Percentiles rank a stretch among this genome's conserved stretches.
Conservation (phyloP, 192 early-diverging fungal species). For the Podila minutissima region DNA sequence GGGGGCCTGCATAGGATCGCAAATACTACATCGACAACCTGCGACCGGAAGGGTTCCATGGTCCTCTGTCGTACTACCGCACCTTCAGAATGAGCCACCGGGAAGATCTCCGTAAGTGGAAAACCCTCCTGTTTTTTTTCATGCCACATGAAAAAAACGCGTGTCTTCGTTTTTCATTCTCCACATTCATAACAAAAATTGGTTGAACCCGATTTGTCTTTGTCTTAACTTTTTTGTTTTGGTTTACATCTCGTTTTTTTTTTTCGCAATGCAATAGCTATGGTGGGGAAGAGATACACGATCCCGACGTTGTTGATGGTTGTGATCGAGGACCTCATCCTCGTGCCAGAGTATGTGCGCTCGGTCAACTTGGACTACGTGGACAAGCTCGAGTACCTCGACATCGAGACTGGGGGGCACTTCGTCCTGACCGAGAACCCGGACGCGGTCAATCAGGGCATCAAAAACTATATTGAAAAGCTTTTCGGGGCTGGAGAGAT, state of each 20-base stretch:
- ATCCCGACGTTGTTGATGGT: slow-evolving; percentile 13
- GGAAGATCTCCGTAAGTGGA: slow-evolving; percentile 15
- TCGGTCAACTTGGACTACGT: slow-evolving; percentile 11
- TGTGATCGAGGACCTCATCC: slow-evolving; percentile 5
- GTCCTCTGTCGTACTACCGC: slow-evolving; percentile 16
- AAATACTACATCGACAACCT: slow-evolving; percentile 6
- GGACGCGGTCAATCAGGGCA: slow-evolving; percentile 1
- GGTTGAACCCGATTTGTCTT: too few species aligned
- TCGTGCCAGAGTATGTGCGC: slow-evolving; percentile 4
- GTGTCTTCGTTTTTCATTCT: not conserved
- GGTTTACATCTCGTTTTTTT: too few species aligned
- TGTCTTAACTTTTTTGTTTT: too few species aligned
- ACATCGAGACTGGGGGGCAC: slow-evolving; percentile 16
- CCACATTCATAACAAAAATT: not conserved
- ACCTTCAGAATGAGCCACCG: not conserved
- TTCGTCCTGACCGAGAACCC: slow-evolving; percentile 22
- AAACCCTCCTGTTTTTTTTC: not conserved
- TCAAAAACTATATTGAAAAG: slow-evolving; percentile 8
- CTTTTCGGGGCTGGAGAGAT: not conserved
- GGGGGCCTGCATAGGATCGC: slow-evolving; percentile 2
- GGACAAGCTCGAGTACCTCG: slow-evolving; percentile 1
- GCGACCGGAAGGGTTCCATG: slow-evolving; percentile 2
- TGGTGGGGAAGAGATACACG: slow-evolving; percentile 3
- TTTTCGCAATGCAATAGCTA: not conserved
- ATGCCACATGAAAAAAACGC: not conserved